Conservation (phyloP, 371 early-diverging fungal species). For the Lichtheimia corymbifera region DNA sequence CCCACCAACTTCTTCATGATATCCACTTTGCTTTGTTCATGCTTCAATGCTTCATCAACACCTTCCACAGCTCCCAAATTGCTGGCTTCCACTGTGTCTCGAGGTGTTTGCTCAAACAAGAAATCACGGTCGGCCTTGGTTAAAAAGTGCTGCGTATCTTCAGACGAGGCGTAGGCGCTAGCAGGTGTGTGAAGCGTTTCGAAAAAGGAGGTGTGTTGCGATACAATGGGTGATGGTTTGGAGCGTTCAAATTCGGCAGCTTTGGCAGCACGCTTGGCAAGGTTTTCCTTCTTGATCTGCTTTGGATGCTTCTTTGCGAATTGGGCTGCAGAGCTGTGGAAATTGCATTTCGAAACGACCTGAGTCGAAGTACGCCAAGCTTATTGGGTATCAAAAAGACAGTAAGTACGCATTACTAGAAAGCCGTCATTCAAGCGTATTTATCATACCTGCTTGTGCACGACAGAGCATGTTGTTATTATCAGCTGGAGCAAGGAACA, state of each 20-base stretch:
- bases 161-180: slow-evolving; percentile 29
- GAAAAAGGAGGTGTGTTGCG: slow-evolving; percentile 41
- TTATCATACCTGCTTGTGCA: slow-evolving; percentile 8
- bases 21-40: slow-evolving; percentile 60
- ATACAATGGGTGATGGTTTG: slow-evolving; percentile 48
- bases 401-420: not conserved
- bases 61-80: slow-evolving; percentile 42
- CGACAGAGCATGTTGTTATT: slow-evolving; percentile 6
- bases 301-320: slow-evolving; percentile 53
- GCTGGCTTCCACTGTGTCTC: slow-evolving; percentile 43
- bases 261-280: slow-evolving; percentile 44
- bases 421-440: not conserved
- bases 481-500: too few species aligned
- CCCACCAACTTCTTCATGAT: slow-evolving; percentile 74
- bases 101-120: slow-evolving; percentile 63
- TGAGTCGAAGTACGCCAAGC: not conserved
- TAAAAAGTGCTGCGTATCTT: slow-evolving; percentile 56
- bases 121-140: slow-evolving; percentile 49
- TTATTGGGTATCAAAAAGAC: not conserved
- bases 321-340: slow-evolving; percentile 39
- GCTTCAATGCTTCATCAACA: slow-evolving; percentile 42
- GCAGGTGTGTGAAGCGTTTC: slow-evolving; percentile 45
- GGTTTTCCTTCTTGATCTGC: slow-evolving; percentile 54
- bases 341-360: slow-evolving; percentile 18
- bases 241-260: slow-evolving; percentile 44